phyloP scores from a whole-genome alignment of 306 rosid genomes.

The Cucumis cinereus region DNA sequence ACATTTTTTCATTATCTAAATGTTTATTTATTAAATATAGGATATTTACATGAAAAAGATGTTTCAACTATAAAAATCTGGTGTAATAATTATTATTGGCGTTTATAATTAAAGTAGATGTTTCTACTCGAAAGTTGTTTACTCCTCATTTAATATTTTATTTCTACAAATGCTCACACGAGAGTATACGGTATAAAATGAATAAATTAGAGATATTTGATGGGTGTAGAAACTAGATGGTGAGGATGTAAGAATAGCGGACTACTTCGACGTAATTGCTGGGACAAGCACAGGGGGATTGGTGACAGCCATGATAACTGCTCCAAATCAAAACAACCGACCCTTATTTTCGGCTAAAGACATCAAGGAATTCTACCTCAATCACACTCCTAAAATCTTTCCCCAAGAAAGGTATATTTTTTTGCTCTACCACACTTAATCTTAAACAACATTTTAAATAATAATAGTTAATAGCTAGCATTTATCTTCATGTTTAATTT shows the following conservation, averaged over 20 bases:
- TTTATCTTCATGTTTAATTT: background rate
- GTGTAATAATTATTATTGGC: no score
- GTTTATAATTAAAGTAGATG: no score
- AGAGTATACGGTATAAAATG: background rate
- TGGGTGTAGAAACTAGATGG: conserved; percentile 48
- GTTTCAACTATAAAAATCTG: no score
- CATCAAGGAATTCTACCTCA: conserved; percentile 45
- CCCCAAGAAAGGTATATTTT: conserved; percentile 23
- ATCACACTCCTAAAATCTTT: conserved; percentile 39
- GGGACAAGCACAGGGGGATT: conserved; percentile 67
- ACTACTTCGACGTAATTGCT: conserved; percentile 53
- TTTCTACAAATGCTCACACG: background rate
- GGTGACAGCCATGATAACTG: conserved; percentile 47
- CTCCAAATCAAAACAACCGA: conserved; percentile 47
- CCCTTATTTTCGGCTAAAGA: conserved; percentile 52
- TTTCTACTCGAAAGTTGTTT: no score
- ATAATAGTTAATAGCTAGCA: background rate
- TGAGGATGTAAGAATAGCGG: conserved; percentile 39
- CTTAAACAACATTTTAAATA: background rate
- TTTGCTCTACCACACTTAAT: no score
- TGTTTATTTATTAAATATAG: no score
- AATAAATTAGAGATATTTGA: background rate
- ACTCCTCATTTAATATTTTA: no score
- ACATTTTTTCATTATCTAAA: no score
- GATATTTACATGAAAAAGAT: no score